A percentile compares a stretch with the other conserved stretches of the same genome.
Conservation (phyloP, 2,329 filamentous ascomycete genomes). For the Sclerotinia spermophila region DNA sequence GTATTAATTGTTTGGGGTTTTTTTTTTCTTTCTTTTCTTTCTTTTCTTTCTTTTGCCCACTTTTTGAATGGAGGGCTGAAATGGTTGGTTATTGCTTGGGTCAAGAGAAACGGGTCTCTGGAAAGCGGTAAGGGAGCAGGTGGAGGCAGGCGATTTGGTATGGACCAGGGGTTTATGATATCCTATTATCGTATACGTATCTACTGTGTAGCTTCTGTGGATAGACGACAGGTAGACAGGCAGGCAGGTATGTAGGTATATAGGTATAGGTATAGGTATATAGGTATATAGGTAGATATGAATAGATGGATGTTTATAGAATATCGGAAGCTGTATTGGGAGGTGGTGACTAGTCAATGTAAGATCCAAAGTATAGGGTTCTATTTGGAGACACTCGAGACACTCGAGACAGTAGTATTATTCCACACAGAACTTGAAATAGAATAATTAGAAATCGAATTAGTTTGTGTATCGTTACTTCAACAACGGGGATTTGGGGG, state of each 20-base stretch:
- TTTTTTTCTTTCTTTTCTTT: not conserved
- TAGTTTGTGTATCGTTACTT: not conserved
- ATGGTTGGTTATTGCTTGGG: not conserved
- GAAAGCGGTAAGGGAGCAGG: conserved; percentile 4
- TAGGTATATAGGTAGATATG: not conserved
- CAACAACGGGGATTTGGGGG: not conserved
- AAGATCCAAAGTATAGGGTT: too few species aligned
- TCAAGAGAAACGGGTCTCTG: not conserved
- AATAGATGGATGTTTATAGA: too few species aligned
- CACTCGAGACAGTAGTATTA: too few species aligned
- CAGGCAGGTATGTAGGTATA: too few species aligned
- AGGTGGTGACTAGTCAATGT: not conserved
- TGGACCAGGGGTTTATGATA: not conserved
- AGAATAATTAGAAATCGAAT: too few species aligned
- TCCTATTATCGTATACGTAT: not conserved
- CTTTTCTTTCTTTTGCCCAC: not conserved
- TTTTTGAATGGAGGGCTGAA: not conserved
- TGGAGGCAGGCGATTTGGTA: not conserved
- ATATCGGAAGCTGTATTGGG: too few species aligned
- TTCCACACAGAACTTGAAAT: not conserved
- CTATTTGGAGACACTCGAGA: too few species aligned
- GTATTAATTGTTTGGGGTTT: not conserved
- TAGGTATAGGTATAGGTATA: not conserved
- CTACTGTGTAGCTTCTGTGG: not conserved
- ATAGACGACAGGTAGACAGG: too few species aligned